These are phyloP conservation scores for Botrytis porri DNA, from an alignment of 2,329 filamentous ascomycete species.

Conservation along the genomic window DNA sequence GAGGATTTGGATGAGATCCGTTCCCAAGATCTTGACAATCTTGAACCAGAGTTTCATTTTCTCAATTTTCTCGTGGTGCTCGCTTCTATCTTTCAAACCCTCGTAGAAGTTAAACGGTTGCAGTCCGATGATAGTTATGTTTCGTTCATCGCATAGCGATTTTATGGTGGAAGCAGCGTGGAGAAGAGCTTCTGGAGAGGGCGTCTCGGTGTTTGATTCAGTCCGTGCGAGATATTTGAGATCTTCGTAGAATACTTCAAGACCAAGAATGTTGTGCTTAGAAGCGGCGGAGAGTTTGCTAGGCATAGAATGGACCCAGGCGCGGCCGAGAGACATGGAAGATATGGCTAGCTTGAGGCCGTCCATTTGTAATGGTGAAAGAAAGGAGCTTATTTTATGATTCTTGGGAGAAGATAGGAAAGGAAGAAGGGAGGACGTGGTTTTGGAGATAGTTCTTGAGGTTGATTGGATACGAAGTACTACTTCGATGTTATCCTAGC, in stretches of 20 bases:
- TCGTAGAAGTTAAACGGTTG: constrained; percentile 80
- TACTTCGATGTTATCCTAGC: not conserved
- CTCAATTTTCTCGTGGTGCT: constrained; percentile 55
- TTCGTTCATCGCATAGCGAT: constrained; percentile 55
- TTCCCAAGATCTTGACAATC: constrained; percentile 53
- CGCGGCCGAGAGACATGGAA: constrained; percentile 73
- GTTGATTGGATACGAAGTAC: not conserved
- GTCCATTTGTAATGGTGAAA: not conserved
- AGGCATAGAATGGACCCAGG: constrained; percentile 51
- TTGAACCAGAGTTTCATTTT: constrained; percentile 69
- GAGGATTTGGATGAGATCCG: constrained; percentile 48
- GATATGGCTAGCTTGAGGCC: constrained; percentile 63
- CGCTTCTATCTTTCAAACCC: constrained; percentile 61
- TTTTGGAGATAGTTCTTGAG: not conserved
- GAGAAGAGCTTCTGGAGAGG: constrained; percentile 43
- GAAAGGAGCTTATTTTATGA: not conserved
- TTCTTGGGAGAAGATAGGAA: not conserved
- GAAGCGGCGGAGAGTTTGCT: constrained; percentile 67
- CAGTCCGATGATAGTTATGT: constrained; percentile 59
- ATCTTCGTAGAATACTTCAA: constrained; percentile 77
- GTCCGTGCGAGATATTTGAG: constrained; percentile 52
- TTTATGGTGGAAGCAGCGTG: constrained; percentile 47
- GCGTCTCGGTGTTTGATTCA: not conserved
- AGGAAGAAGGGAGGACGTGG: not conserved
- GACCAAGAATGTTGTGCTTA: constrained; percentile 60